Conservation (phyloP, 2,329 filamentous ascomycete genomes). For the Hymenotorrendiella dingleyae region DNA sequence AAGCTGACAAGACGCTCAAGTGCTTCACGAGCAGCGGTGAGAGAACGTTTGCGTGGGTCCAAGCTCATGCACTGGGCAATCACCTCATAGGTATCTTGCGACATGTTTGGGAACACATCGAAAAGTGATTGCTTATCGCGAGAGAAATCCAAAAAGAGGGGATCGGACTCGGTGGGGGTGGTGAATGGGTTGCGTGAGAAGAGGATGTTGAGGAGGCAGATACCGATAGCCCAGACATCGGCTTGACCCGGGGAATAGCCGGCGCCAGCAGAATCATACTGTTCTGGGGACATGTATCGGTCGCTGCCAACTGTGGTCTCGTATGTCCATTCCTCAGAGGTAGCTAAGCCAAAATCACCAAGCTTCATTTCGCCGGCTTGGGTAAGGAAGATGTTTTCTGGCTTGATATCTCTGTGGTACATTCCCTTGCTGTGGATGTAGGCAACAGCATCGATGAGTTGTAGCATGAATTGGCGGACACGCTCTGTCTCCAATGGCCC, state of each 20-base stretch:
- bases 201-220: slow-evolving; percentile 91
- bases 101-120: slow-evolving; percentile 98
- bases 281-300: slow-evolving; percentile 98
- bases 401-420: slow-evolving; percentile 98
- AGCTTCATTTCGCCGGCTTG: slow-evolving; percentile 88
- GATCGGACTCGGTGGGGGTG: slow-evolving; percentile 82
- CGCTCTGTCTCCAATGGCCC: slow-evolving; percentile 93
- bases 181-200: slow-evolving; percentile 97
- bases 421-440: slow-evolving; percentile 88
- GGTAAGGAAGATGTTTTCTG: slow-evolving; percentile 95
- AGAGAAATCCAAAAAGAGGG: slow-evolving; percentile 87
- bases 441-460: slow-evolving; percentile 82
- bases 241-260: slow-evolving; percentile 92
- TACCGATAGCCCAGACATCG: slow-evolving; percentile 95
- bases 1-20: slow-evolving; percentile 80
- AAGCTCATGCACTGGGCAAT: slow-evolving; percentile 85
- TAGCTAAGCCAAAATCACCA: slow-evolving; percentile 92
- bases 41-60: slow-evolving; percentile 82
- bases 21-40: slow-evolving; percentile 70
- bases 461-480: slow-evolving; percentile 93
- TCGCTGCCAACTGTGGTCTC: slow-evolving; percentile 95
- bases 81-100: slow-evolving; percentile 93
- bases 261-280: slow-evolving; percentile 80
- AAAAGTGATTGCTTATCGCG: slow-evolving; percentile 93
- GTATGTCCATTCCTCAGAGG: slow-evolving; percentile 81